Base-by-base conservation (phyloP, 2,329 filamentous ascomycete species). In the Aureobasidium musti region DNA sequence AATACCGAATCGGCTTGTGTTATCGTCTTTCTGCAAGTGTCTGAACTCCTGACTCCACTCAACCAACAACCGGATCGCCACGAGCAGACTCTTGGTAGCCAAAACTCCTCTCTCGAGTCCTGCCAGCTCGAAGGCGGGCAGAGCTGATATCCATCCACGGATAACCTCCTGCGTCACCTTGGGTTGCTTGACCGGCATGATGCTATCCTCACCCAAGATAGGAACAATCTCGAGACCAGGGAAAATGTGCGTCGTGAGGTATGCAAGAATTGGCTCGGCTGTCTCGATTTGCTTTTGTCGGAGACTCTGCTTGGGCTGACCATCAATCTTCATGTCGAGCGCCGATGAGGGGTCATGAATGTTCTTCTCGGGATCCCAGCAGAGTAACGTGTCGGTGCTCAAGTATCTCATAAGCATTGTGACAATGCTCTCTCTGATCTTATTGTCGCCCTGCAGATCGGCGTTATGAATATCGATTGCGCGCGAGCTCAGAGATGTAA, bases 341-440 rank as follows among this genome's bases (percentile, higher is more conserved):
- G 77, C 26, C 13, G 60, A 43, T 0, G 43, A n/a, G 13, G 59
- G 47, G 47, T 87, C 76, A 75, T 84, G 78, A 67, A 80, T 71
- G 53, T 79, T 79, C 66, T 79, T 79, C 73, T 82, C 83, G 0
- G 88, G 88, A 21, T 87, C 92, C 91, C 92, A 97, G 84, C 94
- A 98, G 1, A 99, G 86, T 41, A 98, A 80, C 0, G 91, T 93
- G 79, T 99, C 95, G 0, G 95, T 98, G 72, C 92, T 88, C 30
- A 99, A 84, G 77, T 98, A 98, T 54, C 90, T 86, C 83, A 98
- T 85, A 61, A 95, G 80, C 69, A 87, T 88, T 21, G 81, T 82
- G 19, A 89, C 80, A 54, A 97, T 87, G 47, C 84, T 81, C 0
- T 84, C 76, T 41, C 93, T 84, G 43, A 90, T 82, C 28, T 82